Evolutionary conservation across 768 basidiomycete species (phyloP), one percentile per base, ranked within the genome.

Genomic region (Obba rivulosa): DNA sequence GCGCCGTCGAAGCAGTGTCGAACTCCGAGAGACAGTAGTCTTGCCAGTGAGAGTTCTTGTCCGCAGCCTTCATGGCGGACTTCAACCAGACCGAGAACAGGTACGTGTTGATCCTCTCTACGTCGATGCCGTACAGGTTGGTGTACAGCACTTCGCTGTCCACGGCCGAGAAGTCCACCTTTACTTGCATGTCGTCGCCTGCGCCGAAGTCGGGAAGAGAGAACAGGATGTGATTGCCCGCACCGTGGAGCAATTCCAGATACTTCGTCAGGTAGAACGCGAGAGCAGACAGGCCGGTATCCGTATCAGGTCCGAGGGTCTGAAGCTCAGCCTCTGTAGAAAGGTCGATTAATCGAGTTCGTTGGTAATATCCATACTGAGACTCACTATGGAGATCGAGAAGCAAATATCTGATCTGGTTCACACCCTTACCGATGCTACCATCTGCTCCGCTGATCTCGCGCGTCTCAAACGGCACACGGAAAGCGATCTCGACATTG

Each of bases 181-280:
- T 23, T 39, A 48, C 41, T n/a, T 45, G 44, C 5, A 31, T 5
- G 13, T 31, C 28, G 13, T 31, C 28, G 28, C 28, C 28, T 40
- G 60, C 56, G 45, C 60, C 59, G 43, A 65, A 63, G 43, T 62
- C 59, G 14, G 63, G 63, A n/a, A 63, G 55, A 14, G 55, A 59
- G 51, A 54, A 60, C n/a, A 65, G 48, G 17, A 61, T 53, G 52
- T 65, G 62, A 45, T 56, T 48, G 0, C 63, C 63, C 8, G 59
- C 57, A 22, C 48, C 49, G 17, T 58, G 47, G 18, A 65, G 54
- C 28, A 61, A 43, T n/a, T 55, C 40, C 40, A 65, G 59, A 41
- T 65, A 65, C 35, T 31, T 31, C 7, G 28, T 31, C 7, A 31
- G 28, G 28, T 31, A 31, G 28, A 31, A 31, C 7, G 13, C n/a